Percentiles rank a stretch among this genome's conserved stretches.
Evolutionary conservation across 208 protist species (phyloP).

Genomic region (Crithidia sp.): DNA sequence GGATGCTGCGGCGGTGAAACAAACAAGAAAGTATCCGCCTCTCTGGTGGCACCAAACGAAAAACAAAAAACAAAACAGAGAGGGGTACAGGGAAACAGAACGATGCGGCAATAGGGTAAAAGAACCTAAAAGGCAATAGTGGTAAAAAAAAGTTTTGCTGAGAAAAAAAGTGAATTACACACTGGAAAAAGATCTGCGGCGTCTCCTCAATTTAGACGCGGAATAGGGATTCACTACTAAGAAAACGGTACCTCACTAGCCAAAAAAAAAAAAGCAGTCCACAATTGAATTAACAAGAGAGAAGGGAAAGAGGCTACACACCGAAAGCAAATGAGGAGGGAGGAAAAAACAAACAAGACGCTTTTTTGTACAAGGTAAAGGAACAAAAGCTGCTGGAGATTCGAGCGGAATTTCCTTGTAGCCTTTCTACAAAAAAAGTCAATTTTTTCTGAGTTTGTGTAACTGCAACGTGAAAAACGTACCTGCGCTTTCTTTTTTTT

Average conservation of each 20-base stretch:
- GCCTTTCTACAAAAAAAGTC: no score
- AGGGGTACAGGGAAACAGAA: background rate
- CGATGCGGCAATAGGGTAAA: background rate
- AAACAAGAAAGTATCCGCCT: background rate
- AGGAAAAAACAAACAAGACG: conserved; percentile 4
- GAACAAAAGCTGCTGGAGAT: no score
- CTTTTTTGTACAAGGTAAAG: background rate
- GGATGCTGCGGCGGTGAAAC: background rate
- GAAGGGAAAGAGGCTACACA: background rate
- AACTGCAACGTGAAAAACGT: no score
- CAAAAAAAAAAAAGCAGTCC: background rate
- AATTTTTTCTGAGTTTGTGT: no score
- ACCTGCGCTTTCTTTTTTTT: no score
- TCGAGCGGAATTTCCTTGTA: no score
- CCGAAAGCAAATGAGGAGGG: conserved; percentile 5
- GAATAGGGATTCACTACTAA: no score
- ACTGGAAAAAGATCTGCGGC: no score
- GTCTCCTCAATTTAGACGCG: background rate
- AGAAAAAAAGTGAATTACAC: no score
- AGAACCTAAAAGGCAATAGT: background rate
- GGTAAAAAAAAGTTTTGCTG: background rate
- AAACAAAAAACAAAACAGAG: background rate
- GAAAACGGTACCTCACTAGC: background rate
- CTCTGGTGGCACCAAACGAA: background rate
- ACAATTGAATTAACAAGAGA: no score